Evolutionary conservation across 2,329 filamentous ascomycete genomes (phyloP).

Genomic region (Lasiodiplodia gonubiensis): DNA sequence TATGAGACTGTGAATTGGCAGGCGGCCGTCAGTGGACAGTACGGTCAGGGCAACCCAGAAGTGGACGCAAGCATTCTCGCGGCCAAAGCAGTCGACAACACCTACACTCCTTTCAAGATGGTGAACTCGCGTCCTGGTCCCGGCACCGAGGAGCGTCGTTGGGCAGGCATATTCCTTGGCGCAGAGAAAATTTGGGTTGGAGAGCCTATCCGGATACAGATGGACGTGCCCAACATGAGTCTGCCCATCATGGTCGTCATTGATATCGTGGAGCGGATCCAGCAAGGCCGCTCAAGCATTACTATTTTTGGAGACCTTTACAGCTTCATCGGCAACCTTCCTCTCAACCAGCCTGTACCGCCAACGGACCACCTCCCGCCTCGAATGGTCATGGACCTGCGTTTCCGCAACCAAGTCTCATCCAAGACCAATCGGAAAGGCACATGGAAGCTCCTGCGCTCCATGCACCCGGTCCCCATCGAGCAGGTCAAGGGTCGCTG

Average conservation of each 20-base stretch:
- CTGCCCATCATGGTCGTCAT: constrained; percentile 53
- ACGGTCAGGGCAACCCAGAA: constrained; percentile 56
- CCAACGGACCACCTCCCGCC: constrained; percentile 50
- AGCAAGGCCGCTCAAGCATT: constrained; percentile 30
- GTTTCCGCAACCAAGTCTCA: constrained; percentile 53
- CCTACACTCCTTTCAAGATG: constrained; percentile 60
- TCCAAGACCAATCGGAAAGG: constrained; percentile 43
- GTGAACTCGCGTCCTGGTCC: constrained; percentile 46
- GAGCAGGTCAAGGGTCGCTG: constrained; percentile 63
- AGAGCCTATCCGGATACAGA: constrained; percentile 61
- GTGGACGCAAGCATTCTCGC: constrained; percentile 65
- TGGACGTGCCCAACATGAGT: constrained; percentile 47
- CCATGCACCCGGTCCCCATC: constrained; percentile 44
- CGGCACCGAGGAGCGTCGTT: constrained; percentile 52
- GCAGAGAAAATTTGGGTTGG: constrained; percentile 66
- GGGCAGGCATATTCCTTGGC: constrained; percentile 62
- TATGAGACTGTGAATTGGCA: constrained; percentile 61
- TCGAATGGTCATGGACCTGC: constrained; percentile 59
- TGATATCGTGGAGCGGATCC: constrained; percentile 50
- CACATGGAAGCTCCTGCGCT: constrained; percentile 24
- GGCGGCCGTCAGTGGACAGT: constrained; percentile 42
- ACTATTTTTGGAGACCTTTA: constrained; percentile 59
- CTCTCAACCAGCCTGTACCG: constrained; percentile 44
- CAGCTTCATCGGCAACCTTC: constrained; percentile 49
- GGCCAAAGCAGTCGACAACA: constrained; percentile 60